These are phyloP conservation scores for Arthroderma sp. DNA, from an alignment of 2,329 filamentous ascomycete species.

Conservation along the genomic window DNA sequence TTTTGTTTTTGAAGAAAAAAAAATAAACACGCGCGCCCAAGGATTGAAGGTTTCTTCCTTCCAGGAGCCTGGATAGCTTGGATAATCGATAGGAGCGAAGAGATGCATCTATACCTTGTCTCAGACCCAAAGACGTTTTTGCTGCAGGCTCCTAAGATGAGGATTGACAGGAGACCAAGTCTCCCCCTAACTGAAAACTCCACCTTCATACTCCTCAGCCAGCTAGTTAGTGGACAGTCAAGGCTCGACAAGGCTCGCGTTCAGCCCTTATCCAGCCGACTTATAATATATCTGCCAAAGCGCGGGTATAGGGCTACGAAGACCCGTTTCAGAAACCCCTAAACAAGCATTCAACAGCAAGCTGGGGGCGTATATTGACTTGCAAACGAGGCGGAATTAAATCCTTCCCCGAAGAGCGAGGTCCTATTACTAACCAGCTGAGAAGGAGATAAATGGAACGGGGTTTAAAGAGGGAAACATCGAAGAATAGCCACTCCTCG, in stretches of 20 bases:
- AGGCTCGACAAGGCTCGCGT: too few species aligned
- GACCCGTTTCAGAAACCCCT: too few species aligned
- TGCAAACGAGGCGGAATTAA: neutral
- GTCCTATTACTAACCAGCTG: neutral
- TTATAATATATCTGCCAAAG: too few species aligned
- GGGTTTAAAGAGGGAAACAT: too few species aligned
- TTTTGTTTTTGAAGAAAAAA: too few species aligned
- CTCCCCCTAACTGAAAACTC: neutral
- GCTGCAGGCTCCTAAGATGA: neutral
- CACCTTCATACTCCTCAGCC: neutral
- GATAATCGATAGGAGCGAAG: neutral
- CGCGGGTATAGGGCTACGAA: too few species aligned
- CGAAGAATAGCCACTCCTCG: too few species aligned
- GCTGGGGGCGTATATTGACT: neutral
- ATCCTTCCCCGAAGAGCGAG: neutral
- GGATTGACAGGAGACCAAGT: neutral
- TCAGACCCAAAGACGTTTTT: neutral
- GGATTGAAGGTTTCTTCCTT: neutral
- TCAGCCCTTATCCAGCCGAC: too few species aligned
- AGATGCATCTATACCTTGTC: neutral
- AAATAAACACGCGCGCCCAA: neutral
- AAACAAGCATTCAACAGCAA: too few species aligned
- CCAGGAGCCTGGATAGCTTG: neutral
- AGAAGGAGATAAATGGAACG: neutral
- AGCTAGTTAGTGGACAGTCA: too few species aligned